Evolutionary conservation across 1,139 yeast genomes (phyloP).

Genomic region (Pichia sp.): DNA sequence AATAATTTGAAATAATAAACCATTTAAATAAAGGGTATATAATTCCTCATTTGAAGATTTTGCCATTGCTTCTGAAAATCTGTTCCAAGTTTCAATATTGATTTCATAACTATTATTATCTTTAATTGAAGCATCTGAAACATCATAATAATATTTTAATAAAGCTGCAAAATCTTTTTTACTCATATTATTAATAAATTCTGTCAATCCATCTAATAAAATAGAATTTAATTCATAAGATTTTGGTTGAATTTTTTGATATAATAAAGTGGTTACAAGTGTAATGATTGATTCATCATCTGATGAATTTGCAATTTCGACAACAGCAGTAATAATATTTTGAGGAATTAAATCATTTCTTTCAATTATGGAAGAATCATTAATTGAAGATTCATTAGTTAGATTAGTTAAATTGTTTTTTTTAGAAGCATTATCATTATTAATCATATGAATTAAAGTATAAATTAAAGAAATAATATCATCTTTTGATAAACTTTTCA

Average conservation of each 20-base stretch:
- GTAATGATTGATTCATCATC: constrained; percentile 74
- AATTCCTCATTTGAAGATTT: constrained; percentile 37
- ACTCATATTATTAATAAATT: constrained; percentile 53
- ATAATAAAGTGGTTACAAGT: constrained; percentile 72
- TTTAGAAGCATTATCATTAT: constrained; percentile 37
- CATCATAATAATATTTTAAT: constrained; percentile 36
- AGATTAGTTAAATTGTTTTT: background rate
- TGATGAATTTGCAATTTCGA: constrained; percentile 62
- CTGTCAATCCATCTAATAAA: constrained; percentile 50
- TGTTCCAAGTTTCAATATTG: constrained; percentile 43
- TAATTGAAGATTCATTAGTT: constrained; percentile 15
- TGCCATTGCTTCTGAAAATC: constrained; percentile 41
- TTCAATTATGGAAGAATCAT: constrained; percentile 16
- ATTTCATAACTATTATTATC: constrained; percentile 32
- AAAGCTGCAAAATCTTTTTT: constrained; percentile 55
- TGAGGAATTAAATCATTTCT: constrained; percentile 34
- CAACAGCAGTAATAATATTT: constrained; percentile 68
- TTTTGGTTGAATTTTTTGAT: constrained; percentile 60
- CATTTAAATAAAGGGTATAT: constrained; percentile 55
- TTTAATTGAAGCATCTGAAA: constrained; percentile 32
- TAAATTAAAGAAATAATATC: constrained; percentile 83
- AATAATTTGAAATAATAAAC: constrained; percentile 60
- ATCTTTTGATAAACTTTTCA: constrained; percentile 59
- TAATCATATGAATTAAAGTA: constrained; percentile 69
- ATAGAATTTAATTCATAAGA: constrained; percentile 30